Evolutionary conservation across 169 alveolate genomes (phyloP).

Genomic region (Plasmodium vivax): DNA sequence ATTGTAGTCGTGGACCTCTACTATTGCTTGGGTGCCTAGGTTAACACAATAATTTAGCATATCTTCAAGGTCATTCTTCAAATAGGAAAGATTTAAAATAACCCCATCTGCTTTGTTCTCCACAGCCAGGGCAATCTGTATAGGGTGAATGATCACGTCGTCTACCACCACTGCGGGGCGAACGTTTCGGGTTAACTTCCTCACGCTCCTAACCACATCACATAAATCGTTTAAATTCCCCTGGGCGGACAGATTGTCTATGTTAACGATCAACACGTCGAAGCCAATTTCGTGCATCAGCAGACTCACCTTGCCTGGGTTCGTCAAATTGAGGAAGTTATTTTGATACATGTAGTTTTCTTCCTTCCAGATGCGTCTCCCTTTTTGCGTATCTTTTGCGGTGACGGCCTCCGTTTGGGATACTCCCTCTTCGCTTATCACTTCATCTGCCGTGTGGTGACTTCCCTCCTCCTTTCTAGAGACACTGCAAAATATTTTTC

Average conservation of each 20-base stretch:
- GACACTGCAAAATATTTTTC: conserved; percentile 69
- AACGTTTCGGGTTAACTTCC: conserved; percentile 76
- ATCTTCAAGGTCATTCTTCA: conserved; percentile 79
- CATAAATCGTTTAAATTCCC: conserved; percentile 81
- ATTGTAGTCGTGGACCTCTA: conserved; percentile 82
- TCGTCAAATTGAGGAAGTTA: conserved; percentile 41
- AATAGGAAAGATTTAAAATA: conserved; percentile 78
- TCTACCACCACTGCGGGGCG: conserved; percentile 87
- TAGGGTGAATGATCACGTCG: conserved; percentile 84
- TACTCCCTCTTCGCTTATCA: conserved; percentile 77
- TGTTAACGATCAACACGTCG: conserved; percentile 84
- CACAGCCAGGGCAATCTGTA: conserved; percentile 85
- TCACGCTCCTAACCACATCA: conserved; percentile 71
- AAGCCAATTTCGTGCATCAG: conserved; percentile 75
- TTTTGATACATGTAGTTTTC: conserved; percentile 39
- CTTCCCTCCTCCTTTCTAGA: not conserved
- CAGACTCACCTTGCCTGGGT: conserved; percentile 65
- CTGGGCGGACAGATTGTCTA: conserved; percentile 77
- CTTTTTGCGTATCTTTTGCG: not conserved
- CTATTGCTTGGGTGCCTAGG: conserved; percentile 86
- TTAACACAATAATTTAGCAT: conserved; percentile 78
- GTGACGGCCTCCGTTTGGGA: conserved; percentile 70
- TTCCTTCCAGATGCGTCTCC: not conserved
- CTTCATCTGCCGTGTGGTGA: not conserved
- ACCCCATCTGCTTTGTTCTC: conserved; percentile 87